Evolutionary conservation across 2,329 filamentous ascomycete genomes (phyloP).

Genomic region (Claviceps capensis): DNA sequence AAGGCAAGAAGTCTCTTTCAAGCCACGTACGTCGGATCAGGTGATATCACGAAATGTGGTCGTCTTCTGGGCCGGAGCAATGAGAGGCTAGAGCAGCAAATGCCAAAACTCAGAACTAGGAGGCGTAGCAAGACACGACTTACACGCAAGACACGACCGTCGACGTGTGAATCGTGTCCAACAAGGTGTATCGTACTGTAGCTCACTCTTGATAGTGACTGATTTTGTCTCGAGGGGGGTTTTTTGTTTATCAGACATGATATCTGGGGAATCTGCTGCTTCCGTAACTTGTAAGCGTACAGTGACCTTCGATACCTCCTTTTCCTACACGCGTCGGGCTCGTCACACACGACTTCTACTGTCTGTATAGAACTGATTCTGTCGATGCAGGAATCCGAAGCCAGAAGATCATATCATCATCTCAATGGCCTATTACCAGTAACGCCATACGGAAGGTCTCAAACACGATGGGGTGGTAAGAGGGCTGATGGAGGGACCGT

Average conservation of each 20-base stretch:
- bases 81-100: not conserved
- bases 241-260: too few species aligned
- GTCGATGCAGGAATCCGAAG: not conserved
- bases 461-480: not conserved
- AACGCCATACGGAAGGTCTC: not conserved
- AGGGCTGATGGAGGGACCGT: not conserved
- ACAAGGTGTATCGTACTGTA: too few species aligned
- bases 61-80: not conserved
- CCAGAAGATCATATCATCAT: not conserved
- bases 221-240: too few species aligned
- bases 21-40: constrained; percentile 1
- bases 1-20: not conserved
- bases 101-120: not conserved
- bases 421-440: not conserved
- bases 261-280: too few species aligned
- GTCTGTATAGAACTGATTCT: not conserved
- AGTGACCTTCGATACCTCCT: too few species aligned
- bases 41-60: not conserved
- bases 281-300: too few species aligned
- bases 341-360: not conserved
- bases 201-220: too few species aligned
- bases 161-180: too few species aligned
- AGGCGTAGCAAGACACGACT: too few species aligned
- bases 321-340: not conserved
- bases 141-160: too few species aligned